Evolutionary conservation across 305 asterid species (phyloP).

Genomic region (Withania somnifera): DNA sequence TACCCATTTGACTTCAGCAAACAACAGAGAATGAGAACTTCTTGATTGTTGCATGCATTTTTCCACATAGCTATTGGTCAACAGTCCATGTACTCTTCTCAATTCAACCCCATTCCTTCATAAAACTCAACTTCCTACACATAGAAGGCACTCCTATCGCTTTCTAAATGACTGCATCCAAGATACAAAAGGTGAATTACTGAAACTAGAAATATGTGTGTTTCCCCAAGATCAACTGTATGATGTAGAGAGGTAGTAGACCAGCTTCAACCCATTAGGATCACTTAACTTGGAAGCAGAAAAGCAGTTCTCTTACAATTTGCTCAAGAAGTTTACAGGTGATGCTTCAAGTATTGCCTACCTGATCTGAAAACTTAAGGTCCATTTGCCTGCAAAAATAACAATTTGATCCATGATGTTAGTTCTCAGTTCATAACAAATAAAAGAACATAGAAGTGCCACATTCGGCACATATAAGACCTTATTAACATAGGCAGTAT

Average conservation of each 20-base stretch:
- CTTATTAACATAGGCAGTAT: not conserved
- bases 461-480: not conserved
- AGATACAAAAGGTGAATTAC: not conserved
- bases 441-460: not conserved
- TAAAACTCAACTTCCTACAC: not conserved
- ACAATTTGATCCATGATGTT: not conserved
- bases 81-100: not conserved
- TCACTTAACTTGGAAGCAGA: not conserved
- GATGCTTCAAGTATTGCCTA: not conserved
- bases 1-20: not conserved
- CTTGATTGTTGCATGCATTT: not conserved
- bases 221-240: not conserved
- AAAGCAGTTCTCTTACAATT: not conserved
- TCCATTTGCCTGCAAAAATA: not conserved
- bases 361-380: not conserved
- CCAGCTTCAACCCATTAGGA: not conserved
- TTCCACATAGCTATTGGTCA: not conserved
- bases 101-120: not conserved
- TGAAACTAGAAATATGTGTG: not conserved
- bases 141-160: not conserved
- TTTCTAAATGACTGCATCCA: not conserved
- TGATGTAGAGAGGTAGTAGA: not conserved
- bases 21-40: not conserved
- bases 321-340: not conserved
- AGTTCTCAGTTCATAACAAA: not conserved